phyloP scores from a whole-genome alignment of 2,329 filamentous ascomycete genomes.

The Cladosporium sp. region DNA sequence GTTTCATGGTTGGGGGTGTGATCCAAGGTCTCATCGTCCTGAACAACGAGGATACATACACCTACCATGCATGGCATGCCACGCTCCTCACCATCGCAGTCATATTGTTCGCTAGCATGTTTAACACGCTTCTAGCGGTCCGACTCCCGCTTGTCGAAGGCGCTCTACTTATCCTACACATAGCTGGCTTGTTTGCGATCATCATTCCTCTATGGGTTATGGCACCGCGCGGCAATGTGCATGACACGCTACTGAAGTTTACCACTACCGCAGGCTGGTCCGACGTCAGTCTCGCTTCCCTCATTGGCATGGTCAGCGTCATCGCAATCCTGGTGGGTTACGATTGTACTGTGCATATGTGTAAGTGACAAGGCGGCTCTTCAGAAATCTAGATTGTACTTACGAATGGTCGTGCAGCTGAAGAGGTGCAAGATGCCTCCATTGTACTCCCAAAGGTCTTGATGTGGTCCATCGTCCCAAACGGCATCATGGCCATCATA shows the following conservation, averaged over 20 bases:
- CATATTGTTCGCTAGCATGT: conserved; percentile 31
- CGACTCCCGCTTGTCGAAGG: conserved; percentile 46
- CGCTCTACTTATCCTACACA: conserved; percentile 45
- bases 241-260: conserved; percentile 46
- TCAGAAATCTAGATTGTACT: not conserved
- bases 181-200: conserved; percentile 51
- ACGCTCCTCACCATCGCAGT: conserved; percentile 47
- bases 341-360: conserved; percentile 26
- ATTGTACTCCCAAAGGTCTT: conserved; percentile 22
- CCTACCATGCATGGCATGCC: conserved; percentile 43
- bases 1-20: conserved; percentile 39
- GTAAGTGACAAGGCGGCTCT: conserved; percentile 2
- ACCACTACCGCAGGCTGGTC: conserved; percentile 46
- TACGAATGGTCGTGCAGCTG: conserved; percentile 13
- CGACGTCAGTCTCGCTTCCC: conserved; percentile 39
- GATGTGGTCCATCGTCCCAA: conserved; percentile 16
- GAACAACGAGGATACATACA: conserved; percentile 32
- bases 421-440: conserved; percentile 25
- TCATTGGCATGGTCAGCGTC: conserved; percentile 38
- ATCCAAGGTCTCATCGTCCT: conserved; percentile 35
- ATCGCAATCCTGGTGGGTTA: conserved; percentile 18
- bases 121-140: conserved; percentile 43
- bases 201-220: conserved; percentile 44
- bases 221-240: conserved; percentile 37
- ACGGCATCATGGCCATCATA: conserved; percentile 19